A percentile compares a stretch with the other conserved stretches of the same genome.
phyloP scores from a whole-genome alignment of 345 rosid species.

The Citrus trifoliata region DNA sequence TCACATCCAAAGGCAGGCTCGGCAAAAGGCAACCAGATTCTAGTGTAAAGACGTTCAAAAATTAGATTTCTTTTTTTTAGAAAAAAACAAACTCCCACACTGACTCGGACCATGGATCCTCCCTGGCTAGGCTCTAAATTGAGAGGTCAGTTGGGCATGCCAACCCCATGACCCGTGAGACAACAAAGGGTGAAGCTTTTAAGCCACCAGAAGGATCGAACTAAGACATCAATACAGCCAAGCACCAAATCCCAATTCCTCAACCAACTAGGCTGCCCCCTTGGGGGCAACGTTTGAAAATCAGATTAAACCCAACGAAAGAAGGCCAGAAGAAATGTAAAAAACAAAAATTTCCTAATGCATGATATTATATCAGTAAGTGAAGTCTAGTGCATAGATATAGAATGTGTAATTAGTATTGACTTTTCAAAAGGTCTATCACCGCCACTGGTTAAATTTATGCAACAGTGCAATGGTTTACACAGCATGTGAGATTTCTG shows the following conservation, averaged over 20 bases:
- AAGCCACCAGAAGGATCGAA: too few relatives aligned
- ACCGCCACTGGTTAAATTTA: too few relatives aligned
- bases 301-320: background rate
- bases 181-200: too few relatives aligned
- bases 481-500: background rate
- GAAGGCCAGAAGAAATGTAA: background rate
- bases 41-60: constrained; percentile 2
- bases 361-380: background rate
- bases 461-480: background rate
- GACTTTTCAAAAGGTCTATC: background rate
- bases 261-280: too few relatives aligned
- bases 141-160: too few relatives aligned
- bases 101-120: too few relatives aligned
- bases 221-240: too few relatives aligned
- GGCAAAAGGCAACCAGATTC: constrained; percentile 63
- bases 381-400: background rate
- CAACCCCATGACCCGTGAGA: too few relatives aligned
- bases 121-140: too few relatives aligned
- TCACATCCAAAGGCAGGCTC: constrained; percentile 59
- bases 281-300: too few relatives aligned
- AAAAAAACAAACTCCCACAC: too few relatives aligned
- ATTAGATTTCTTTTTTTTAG: background rate
- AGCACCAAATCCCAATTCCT: too few relatives aligned
- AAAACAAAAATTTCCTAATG: background rate
- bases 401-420: background rate